phyloP scores from a whole-genome alignment of 192 early-diverging fungal genomes.

The Ambispora gerdemannii region DNA sequence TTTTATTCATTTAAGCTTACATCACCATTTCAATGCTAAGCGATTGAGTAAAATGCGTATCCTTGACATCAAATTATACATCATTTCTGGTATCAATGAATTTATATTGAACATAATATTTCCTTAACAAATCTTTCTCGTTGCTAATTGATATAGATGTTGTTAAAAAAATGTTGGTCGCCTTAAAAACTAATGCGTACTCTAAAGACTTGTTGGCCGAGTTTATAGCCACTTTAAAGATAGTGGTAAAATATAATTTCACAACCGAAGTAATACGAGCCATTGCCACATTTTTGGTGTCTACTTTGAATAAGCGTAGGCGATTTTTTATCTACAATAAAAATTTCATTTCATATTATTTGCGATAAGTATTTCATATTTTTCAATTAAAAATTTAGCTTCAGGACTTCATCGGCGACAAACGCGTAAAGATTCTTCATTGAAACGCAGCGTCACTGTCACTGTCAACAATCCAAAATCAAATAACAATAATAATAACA shows the following conservation, averaged over 20 bases:
- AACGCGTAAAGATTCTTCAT: slow-evolving; percentile 24
- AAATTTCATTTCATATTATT: neutral
- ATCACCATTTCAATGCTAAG: slow-evolving; percentile 55
- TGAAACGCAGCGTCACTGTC: neutral
- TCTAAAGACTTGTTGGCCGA: slow-evolving; percentile 50
- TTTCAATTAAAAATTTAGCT: slow-evolving; percentile 9
- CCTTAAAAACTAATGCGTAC: slow-evolving; percentile 56
- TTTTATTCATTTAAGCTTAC: slow-evolving; percentile 55
- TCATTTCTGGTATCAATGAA: neutral
- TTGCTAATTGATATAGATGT: slow-evolving; percentile 57
- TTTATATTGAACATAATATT: no score
- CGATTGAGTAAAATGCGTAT: slow-evolving; percentile 59
- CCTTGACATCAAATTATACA: slow-evolving; percentile 13
- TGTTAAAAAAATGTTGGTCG: slow-evolving; percentile 59
- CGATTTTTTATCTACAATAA: neutral
- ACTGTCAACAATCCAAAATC: neutral
- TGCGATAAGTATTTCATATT: neutral
- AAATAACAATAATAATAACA: neutral
- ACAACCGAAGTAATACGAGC: slow-evolving; percentile 56
- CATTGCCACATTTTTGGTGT: slow-evolving; percentile 62
- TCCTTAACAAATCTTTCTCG: no score
- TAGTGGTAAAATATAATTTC: slow-evolving; percentile 54
- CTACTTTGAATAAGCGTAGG: slow-evolving; percentile 56
- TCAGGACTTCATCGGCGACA: slow-evolving; percentile 20
- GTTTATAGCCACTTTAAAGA: slow-evolving; percentile 52